These are phyloP conservation scores for Phlebiopsis gigantea DNA, from an alignment of 768 basidiomycete genomes.

Conservation along the genomic window DNA sequence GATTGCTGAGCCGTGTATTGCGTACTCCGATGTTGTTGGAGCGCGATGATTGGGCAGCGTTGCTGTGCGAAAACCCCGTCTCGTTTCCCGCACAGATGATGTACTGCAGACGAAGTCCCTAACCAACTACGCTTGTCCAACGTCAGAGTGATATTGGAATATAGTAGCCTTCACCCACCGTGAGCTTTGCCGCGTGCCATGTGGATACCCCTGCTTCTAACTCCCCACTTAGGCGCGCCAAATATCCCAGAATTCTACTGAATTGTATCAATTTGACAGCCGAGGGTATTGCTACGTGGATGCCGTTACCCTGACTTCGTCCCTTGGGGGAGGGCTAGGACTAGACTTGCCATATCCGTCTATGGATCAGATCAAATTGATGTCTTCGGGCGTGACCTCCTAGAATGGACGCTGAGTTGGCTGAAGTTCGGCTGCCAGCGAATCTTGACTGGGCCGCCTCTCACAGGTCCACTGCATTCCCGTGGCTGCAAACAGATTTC, in stretches of 20 bases:
- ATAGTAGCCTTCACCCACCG: no score
- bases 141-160: no score
- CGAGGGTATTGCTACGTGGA: not conserved
- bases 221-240: not conserved
- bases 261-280: not conserved
- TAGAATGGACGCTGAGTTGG: not conserved
- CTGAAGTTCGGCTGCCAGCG: not conserved
- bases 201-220: not conserved
- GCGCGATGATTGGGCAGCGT: no score
- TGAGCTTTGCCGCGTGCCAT: no score
- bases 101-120: no score
- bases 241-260: not conserved
- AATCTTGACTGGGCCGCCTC: not conserved
- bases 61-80: no score
- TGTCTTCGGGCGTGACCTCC: not conserved
- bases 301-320: not conserved
- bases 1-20: no score
- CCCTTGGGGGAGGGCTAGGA: not conserved
- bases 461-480: not conserved
- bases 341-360: not conserved
- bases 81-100: no score
- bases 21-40: no score
- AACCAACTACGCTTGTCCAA: no score
- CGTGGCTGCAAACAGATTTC: not conserved
- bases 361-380: not conserved